Evolutionary conservation across 495 filamentous ascomycete genomes (phyloP).

Genomic region (Penicillium arizonense): DNA sequence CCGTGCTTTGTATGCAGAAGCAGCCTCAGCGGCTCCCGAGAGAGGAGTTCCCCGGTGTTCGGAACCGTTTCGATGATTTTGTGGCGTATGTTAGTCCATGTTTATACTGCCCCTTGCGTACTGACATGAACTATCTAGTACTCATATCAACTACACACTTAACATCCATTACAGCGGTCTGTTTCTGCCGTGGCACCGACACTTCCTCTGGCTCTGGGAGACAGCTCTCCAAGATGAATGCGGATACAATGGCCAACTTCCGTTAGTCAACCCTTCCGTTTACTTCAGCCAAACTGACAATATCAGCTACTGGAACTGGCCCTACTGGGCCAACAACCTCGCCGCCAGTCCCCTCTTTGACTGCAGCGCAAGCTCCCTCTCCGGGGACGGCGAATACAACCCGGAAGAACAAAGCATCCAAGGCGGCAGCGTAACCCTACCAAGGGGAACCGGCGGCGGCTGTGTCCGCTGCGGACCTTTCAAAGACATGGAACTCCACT

Average conservation of each 20-base stretch:
- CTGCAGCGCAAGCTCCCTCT: conserved; percentile 39
- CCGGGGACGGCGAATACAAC: conserved; percentile 47
- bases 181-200: conserved; percentile 69
- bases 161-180: conserved; percentile 31
- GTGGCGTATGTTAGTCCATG: conserved; percentile 40
- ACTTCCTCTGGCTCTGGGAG: conserved; percentile 60
- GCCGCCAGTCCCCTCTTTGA: conserved; percentile 44
- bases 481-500: conserved; percentile 39
- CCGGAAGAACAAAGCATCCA: conserved; percentile 24
- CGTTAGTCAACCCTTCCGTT: conserved; percentile 8
- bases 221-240: conserved; percentile 65
- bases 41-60: conserved; percentile 45
- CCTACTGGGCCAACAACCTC: conserved; percentile 34
- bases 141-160: conserved; percentile 49
- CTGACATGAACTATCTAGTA: conserved; percentile 28
- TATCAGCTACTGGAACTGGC: conserved; percentile 54
- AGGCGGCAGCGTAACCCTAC: conserved; percentile 21
- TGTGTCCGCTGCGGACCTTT: conserved; percentile 62
- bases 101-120: neutral
- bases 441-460: conserved; percentile 58
- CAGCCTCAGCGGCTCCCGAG: conserved; percentile 39
- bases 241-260: conserved; percentile 56
- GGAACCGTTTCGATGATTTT: conserved; percentile 54
- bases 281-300: neutral
- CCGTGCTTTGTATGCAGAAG: conserved; percentile 47